Evolutionary conservation across 1,139 yeast species (phyloP), one percentile per base, ranked within the genome.

Genomic region (Zhuliangozyma blackwelliae): DNA sequence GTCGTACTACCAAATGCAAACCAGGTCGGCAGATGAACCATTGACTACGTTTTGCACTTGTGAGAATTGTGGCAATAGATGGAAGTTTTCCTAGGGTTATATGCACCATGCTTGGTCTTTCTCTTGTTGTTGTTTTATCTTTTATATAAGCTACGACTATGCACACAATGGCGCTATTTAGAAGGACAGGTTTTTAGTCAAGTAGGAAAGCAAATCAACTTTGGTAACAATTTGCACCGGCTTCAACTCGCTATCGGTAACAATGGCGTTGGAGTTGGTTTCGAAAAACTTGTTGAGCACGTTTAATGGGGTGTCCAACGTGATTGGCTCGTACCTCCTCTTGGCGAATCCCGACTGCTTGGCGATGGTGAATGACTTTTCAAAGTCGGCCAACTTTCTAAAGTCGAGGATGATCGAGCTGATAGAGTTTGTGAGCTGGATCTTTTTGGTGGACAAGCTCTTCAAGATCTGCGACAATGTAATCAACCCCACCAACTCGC

Each of bases 11-110:
- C 98, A 92, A 67, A 77, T 92, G 85, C 98, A 92, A 70, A 92
- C 98, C 28, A 75, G 98, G 62, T 86, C 96, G 40, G 98, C 98
- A 21, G 98, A 92, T 77, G 98, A 92, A 63, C 98, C 98, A 43
- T 76, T 92, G 55, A 92, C 98, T 7, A 92, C 98, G 2, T 92
- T 92, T 59, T 92, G 97, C 68, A 90, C 97, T 2, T 92, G 97
- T 68, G 97, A 90, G 55, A 86, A 82, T 50, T 92, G 98, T 70
- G 97, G 97, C 48, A 88, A 92, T 58, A 78, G 97, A 63, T 92
- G 97, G 97, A 90, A 92, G 63, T 90, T 90, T 57, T 83, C 92
- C 16, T 83, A 52, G 43, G 27, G 4, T 16, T 16, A 16, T 16
- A 16, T 3, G 16, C 16, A 16, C 16, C 9, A 12, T 36, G 30